Base-by-base conservation (phyloP, 192 early-diverging fungal species). In the Rhizoclosmatium globosum region DNA sequence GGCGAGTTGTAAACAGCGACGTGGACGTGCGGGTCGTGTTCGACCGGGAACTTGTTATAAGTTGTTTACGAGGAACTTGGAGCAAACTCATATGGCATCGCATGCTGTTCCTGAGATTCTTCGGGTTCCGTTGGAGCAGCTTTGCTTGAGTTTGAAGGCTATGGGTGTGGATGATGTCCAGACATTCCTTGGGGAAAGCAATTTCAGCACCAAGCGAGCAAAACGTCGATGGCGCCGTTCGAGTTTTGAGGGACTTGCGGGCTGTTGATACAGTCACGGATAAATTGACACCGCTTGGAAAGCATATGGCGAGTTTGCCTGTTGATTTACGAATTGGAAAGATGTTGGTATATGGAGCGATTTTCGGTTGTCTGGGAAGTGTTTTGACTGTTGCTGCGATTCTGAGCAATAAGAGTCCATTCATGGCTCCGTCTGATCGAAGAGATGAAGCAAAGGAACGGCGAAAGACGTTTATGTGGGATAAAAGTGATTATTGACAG, bases 11-110 rank as follows among this genome's bases (percentile, higher is more conserved):
- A 85, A 86, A 31, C 94, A 94, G 68, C 85, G 96, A 15, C 85
- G 91, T 39, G 96, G 95, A 11, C 91, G 95, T 68, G 96, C 96
- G 3, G 96, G 96, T 3, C 87, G 96, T 57, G 89, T 92, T 4
- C 88, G 89, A 47, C 85, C 86, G 31, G 96, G 96, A n/a, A 77
- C 88, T 0, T 96, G 94, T 71, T 96, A 57, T 48, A 82, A 82
- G 58, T 71, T 85, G 6, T 85, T 67, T 60, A 66, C 81, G 15
- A 77, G 59, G 47, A 42, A 62, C 15, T 69, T 82, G 43, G 81
- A 82, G 66, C 6, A 59, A 43, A 80, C 42, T 23, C 42, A 77
- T 86, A 84, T 87, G n/a, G 76, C 82, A 39, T 23, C 71, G 3
- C 86, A 92, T 21, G 83, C 86, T 4, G 86, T 83, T 41, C 95